Percentiles rank a stretch among this genome's conserved stretches.
Conservation (phyloP, 2,329 filamentous ascomycete genomes). For the Pseudogymnoascus sp. region DNA sequence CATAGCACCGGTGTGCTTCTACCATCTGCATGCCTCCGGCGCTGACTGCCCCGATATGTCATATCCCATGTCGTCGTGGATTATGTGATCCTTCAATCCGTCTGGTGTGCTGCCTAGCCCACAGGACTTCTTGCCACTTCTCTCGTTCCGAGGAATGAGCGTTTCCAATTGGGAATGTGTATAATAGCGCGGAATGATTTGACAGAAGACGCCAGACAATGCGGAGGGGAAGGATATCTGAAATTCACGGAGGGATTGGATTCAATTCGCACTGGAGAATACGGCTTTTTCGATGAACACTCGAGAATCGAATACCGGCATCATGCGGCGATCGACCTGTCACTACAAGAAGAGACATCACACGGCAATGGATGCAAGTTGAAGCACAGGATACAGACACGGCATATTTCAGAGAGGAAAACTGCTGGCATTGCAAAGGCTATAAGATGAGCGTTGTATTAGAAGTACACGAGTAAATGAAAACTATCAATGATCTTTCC, state of each 20-base stretch:
- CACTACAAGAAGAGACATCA: not conserved
- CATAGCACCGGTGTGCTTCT: not conserved
- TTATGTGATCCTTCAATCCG: not conserved
- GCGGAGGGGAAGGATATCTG: not conserved
- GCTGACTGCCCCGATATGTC: not conserved
- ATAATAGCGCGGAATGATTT: not conserved
- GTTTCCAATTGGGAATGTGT: not conserved
- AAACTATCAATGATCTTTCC: not conserved
- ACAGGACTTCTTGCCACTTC: not conserved
- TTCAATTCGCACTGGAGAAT: not conserved
- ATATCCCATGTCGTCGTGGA: not conserved
- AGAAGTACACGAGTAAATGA: constrained; percentile 2
- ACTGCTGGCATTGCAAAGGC: constrained; percentile 4
- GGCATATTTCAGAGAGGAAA: not conserved
- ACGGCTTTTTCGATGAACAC: not conserved
- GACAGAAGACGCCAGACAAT: not conserved
- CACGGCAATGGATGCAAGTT: not conserved
- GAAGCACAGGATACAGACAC: not conserved
- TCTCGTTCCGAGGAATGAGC: not conserved
- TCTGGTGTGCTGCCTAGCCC: not conserved
- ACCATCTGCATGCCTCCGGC: not conserved
- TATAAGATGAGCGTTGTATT: not conserved
- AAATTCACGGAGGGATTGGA: not conserved
- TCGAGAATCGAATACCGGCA: not conserved
- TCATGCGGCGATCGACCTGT: not conserved